Percentiles rank a stretch among this genome's conserved stretches.
Conservation (phyloP, 2,329 filamentous ascomycete genomes). For the Cytospora chrysosperma region DNA sequence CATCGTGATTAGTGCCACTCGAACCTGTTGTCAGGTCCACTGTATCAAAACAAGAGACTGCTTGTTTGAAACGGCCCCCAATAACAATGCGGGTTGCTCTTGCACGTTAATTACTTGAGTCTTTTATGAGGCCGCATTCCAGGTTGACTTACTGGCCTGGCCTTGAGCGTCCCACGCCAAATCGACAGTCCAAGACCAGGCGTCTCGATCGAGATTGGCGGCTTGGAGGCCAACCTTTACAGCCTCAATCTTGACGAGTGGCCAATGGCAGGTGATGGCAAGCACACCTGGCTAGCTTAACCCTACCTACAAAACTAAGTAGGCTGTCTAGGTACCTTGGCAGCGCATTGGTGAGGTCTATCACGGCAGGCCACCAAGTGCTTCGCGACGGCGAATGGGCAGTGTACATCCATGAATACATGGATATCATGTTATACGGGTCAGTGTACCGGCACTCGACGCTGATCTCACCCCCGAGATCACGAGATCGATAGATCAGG, state of each 20-base stretch:
- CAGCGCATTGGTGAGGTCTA: not conserved
- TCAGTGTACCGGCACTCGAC: not conserved
- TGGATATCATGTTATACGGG: not conserved
- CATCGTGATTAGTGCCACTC: not conserved
- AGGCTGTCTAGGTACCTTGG: no score
- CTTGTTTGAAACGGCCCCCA: constrained; percentile 1
- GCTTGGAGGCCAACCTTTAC: constrained; percentile 7
- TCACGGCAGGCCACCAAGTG: not conserved
- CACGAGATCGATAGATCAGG: not conserved
- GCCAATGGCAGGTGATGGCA: constrained; percentile 11
- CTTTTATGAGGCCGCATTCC: not conserved
- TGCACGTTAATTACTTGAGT: no score
- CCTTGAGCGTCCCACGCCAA: constrained; percentile 3
- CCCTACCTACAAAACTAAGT: no score
- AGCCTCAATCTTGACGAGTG: constrained; percentile 7
- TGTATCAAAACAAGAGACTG: not conserved
- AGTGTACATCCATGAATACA: no score
- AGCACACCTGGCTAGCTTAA: constrained; percentile 18
- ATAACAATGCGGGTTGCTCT: not conserved
- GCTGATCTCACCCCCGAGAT: constrained; percentile 3
- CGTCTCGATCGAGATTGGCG: constrained; percentile 12
- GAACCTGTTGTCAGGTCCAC: not conserved
- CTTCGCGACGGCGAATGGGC: not conserved
- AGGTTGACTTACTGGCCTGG: constrained; percentile 6
- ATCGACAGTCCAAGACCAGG: not conserved